A percentile compares a stretch with the other conserved stretches of the same genome.
Conservation (phyloP, 805 yeast genomes). For the Candida silvatica region DNA sequence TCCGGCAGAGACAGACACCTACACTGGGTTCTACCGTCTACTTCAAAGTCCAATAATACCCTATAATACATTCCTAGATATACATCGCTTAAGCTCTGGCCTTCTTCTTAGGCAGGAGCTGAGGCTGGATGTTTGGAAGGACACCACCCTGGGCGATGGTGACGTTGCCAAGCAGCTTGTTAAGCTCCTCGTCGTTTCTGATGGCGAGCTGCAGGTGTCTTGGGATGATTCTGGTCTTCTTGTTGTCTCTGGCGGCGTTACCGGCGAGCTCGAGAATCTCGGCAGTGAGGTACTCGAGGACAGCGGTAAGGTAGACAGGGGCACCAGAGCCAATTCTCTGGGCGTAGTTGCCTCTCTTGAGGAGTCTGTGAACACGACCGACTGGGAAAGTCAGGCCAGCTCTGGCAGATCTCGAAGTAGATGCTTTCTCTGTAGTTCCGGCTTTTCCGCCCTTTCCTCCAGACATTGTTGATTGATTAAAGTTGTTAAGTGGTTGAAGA, state of each 20-base stretch:
- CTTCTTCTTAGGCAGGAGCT: conserved; percentile 64
- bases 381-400: conserved; percentile 99
- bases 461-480: conserved; percentile 28
- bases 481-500: too few relatives aligned
- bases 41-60: too few relatives aligned
- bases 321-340: conserved; percentile 99
- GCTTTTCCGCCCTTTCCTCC: conserved; percentile 92
- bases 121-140: conserved; percentile 92
- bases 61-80: conserved; percentile 5
- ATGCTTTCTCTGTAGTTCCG: conserved; percentile 88
- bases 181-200: conserved; percentile 98
- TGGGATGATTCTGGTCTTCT: conserved; percentile 98
- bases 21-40: too few relatives aligned
- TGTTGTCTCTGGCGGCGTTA: conserved; percentile 97
- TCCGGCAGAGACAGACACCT: too few relatives aligned
- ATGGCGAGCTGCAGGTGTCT: conserved; percentile 98
- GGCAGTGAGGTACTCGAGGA: conserved; percentile 93
- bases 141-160: conserved; percentile 99
- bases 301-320: conserved; percentile 96
- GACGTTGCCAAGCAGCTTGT: conserved; percentile 86
- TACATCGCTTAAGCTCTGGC: conserved; percentile 39
- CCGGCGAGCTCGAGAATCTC: conserved; percentile 98
- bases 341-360: conserved; percentile 96
- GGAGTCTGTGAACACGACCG: conserved; percentile 96
- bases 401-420: conserved; percentile 97